Percentiles rank a stretch among this genome's conserved stretches.
phyloP scores from a whole-genome alignment of 768 basidiomycete species.

The Pholiota molesta region DNA sequence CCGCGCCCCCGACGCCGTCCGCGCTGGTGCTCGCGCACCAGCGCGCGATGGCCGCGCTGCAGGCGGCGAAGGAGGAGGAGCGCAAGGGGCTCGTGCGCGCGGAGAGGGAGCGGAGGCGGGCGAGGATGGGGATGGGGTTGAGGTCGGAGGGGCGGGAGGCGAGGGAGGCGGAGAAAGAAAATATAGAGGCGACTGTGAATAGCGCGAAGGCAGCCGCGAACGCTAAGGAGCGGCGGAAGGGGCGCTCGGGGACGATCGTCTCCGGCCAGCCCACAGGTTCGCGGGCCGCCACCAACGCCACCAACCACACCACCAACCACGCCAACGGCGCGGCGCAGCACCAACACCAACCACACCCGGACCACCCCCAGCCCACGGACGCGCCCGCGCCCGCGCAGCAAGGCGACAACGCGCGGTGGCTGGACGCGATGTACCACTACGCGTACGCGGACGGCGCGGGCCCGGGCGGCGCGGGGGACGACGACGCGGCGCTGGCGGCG shows the following conservation, averaged over 20 bases:
- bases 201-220: background rate
- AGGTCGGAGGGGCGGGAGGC: background rate
- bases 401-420: background rate
- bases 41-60: constrained; percentile 6
- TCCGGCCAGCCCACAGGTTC: constrained; percentile 7
- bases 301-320: too few relatives aligned
- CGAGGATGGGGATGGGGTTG: background rate
- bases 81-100: background rate
- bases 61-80: constrained; percentile 10
- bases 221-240: constrained; percentile 1
- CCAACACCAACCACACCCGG: too few relatives aligned
- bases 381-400: background rate
- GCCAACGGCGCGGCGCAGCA: background rate
- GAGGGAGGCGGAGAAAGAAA: constrained; percentile 39
- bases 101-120: constrained; percentile 1
- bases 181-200: too few relatives aligned
- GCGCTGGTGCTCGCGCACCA: constrained; percentile 5
- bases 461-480: background rate
- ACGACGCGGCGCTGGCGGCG: background rate
- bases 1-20: background rate
- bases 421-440: background rate
- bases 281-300: background rate
- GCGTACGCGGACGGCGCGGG: background rate
- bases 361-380: too few relatives aligned
- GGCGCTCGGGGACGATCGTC: constrained; percentile 13